These are phyloP conservation scores for Cladosporium sp. DNA, from an alignment of 2,329 filamentous ascomycete species.

Conservation along the genomic window DNA sequence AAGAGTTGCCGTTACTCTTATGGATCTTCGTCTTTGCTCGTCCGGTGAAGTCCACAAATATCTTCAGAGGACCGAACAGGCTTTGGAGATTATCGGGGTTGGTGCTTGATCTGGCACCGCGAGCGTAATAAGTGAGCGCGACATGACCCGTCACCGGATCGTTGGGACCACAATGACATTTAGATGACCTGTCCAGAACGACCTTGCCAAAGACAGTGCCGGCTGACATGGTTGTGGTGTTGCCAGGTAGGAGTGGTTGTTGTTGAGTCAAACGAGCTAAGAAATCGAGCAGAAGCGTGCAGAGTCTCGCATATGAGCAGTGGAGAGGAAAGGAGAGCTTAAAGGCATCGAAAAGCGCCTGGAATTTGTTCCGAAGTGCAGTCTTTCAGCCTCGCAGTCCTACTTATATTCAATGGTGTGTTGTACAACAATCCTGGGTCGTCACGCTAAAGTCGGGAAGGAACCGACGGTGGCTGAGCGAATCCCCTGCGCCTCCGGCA, in stretches of 20 bases:
- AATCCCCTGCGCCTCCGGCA: background rate
- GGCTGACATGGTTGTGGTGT: slow-evolving; percentile 10
- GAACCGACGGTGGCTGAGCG: slow-evolving; percentile 3
- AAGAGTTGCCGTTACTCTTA: slow-evolving; percentile 8
- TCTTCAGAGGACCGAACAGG: slow-evolving; percentile 13
- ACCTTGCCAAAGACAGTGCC: slow-evolving; percentile 3
- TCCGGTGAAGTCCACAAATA: slow-evolving; percentile 7
- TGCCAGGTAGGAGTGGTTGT: no score
- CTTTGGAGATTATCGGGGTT: background rate
- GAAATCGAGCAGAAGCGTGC: no score
- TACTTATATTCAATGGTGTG: background rate
- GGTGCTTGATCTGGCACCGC: background rate
- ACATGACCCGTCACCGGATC: slow-evolving; percentile 13
- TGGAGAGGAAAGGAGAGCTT: no score
- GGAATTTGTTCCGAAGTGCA: background rate
- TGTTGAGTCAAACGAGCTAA: no score
- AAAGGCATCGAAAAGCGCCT: background rate
- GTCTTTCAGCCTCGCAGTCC: background rate
- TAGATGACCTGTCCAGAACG: slow-evolving; percentile 9
- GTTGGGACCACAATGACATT: slow-evolving; percentile 6
- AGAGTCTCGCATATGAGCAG: no score
- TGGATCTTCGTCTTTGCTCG: slow-evolving; percentile 15
- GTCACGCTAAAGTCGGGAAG: background rate
- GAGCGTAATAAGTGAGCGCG: slow-evolving; percentile 5
- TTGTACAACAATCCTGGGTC: background rate